Conservation (phyloP, 2,329 filamentous ascomycete species). For the Drechslerella coelobrocha region DNA sequence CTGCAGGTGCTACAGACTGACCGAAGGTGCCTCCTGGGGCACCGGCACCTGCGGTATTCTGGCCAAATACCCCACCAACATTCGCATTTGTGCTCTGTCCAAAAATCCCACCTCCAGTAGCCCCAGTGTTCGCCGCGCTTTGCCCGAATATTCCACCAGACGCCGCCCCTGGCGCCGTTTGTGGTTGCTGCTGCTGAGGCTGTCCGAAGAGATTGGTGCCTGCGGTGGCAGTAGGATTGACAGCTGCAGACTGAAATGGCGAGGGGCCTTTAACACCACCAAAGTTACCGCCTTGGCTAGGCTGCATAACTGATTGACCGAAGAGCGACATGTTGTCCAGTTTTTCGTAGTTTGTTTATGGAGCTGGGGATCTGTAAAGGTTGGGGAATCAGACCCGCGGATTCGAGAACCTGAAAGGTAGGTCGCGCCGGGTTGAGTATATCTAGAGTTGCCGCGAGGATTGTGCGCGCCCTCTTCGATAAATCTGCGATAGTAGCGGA, state of each 20-base stretch:
- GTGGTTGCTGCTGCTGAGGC: slow-evolving; percentile 50
- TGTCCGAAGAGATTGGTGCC: slow-evolving; percentile 51
- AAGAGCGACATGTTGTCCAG: slow-evolving; percentile 52
- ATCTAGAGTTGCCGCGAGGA: not conserved
- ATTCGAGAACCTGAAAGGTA: slow-evolving; percentile 6
- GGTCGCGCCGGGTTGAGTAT: not conserved
- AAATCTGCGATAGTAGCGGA: not conserved
- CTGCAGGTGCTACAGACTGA: slow-evolving; percentile 31
- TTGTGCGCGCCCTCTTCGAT: not conserved
- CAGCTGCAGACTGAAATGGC: slow-evolving; percentile 21
- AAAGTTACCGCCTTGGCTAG: slow-evolving; percentile 44
- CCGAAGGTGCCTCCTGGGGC: slow-evolving; percentile 45
- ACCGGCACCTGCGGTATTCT: slow-evolving; percentile 34
- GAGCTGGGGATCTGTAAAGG: slow-evolving; percentile 6
- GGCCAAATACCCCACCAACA: slow-evolving; percentile 50
- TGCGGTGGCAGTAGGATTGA: slow-evolving; percentile 19
- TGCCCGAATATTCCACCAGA: slow-evolving; percentile 34
- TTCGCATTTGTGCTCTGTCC: slow-evolving; percentile 52
- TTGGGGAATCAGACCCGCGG: not conserved
- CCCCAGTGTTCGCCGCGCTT: slow-evolving; percentile 26
- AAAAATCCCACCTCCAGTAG: slow-evolving; percentile 50
- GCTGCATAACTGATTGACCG: slow-evolving; percentile 41
- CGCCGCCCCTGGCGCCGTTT: slow-evolving; percentile 4
- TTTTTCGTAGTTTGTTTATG: slow-evolving; percentile 43
- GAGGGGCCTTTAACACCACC: slow-evolving; percentile 49